Base-by-base conservation (phyloP, 192 early-diverging fungal species). In the Paraglomus occultum region DNA sequence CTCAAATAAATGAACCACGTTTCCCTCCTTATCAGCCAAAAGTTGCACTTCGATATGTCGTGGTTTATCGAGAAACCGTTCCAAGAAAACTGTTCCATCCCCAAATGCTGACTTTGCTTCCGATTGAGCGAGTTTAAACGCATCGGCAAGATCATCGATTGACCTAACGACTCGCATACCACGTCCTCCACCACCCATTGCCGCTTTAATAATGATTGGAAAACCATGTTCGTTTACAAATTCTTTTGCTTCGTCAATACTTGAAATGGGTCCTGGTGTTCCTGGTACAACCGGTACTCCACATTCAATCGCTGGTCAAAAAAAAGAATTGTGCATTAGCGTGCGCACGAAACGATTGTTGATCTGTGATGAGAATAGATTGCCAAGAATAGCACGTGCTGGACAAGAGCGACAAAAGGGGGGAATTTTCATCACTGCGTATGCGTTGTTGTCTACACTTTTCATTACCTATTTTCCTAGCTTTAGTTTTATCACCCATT, bases 41-140 rank as follows among this genome's bases (percentile, higher is more conserved):
- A 99, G 71, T 82, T 99, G 96, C 39, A 99, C 95, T 81, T 99
- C 96, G 79, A 99, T 96, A 77, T 99, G 96, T 76, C 90, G 84
- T 45, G 96, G 94, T 61, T 82, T 84, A 73, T 95, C 92, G 46
- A 97, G 74, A 75, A 97, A 94, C 46, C 93, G 89, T 82, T 97
- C 95, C 49, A 99, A 85, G 62, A 99, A 96, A 9, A 97, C 90
- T 15, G 94, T 94, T 50, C 91, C 94, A 72, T 98, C 95, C 61
- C 96, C 96, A 87, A 98, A 98, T 6, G 95, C 93, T 15, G 92
- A 76, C 48, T 90, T 79, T 48, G 95, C 95, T 77, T 99, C 96
- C 1, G 90, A 91, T 18, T 84, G 85, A 15, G 95, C 94, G 47
- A 91, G 90, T 48, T 89, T 82, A 76, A 97, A 96, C 8, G 90